phyloP scores from a whole-genome alignment of 495 filamentous ascomycete genomes.

The Podospora fimiseda region DNA sequence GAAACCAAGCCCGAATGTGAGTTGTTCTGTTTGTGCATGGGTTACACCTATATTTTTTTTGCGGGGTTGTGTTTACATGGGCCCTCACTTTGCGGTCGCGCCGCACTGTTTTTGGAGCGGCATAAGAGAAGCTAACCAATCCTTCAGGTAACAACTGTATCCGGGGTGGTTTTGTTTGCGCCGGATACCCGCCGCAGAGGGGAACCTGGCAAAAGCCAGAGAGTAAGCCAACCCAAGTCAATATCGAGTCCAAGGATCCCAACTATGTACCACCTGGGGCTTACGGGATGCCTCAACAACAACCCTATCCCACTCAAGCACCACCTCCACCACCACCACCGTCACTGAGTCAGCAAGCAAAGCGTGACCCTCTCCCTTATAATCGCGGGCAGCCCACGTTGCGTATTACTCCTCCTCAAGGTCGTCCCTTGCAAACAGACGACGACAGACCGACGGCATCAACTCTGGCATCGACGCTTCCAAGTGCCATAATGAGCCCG shows the following conservation, averaged over 20 bases:
- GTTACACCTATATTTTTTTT: background rate
- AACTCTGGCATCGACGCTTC: constrained; percentile 44
- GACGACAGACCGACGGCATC: constrained; percentile 45
- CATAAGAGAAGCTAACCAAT: constrained; percentile 15
- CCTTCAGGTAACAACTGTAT: constrained; percentile 80
- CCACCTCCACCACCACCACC: constrained; percentile 23
- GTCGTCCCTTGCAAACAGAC: constrained; percentile 40
- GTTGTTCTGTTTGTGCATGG: constrained; percentile 19
- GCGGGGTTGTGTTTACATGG: constrained; percentile 14
- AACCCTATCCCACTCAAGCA: constrained; percentile 5
- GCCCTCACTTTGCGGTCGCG: constrained; percentile 11
- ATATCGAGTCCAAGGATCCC: constrained; percentile 77
- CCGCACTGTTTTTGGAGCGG: constrained; percentile 2
- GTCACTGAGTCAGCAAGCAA: constrained; percentile 24
- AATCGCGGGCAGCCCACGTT: constrained; percentile 48
- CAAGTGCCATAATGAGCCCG: constrained; percentile 45
- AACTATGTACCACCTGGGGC: constrained; percentile 54
- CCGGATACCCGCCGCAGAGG: constrained; percentile 75
- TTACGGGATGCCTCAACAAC: constrained; percentile 49
- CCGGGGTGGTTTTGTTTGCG: constrained; percentile 85
- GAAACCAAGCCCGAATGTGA: constrained; percentile 90
- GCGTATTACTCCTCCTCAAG: constrained; percentile 51
- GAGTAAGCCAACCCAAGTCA: constrained; percentile 58
- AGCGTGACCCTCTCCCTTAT: constrained; percentile 44
- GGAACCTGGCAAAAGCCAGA: constrained; percentile 62